These are phyloP conservation scores for Epicoccum nigrum DNA, from an alignment of 2,329 filamentous ascomycete species.

Conservation along the genomic window DNA sequence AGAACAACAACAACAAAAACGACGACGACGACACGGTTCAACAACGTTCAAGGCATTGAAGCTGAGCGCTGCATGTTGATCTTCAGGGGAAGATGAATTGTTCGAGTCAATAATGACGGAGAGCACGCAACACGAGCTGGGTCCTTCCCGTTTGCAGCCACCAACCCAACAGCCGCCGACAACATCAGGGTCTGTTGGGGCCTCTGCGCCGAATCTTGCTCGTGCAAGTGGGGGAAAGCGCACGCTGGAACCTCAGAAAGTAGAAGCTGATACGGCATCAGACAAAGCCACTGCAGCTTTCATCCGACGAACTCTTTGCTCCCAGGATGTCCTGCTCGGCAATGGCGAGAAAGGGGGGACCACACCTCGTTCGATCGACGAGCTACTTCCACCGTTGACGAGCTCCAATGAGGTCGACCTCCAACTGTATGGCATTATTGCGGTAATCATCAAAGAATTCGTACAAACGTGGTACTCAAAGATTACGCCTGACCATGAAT, in stretches of 20 bases:
- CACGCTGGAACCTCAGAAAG: constrained; percentile 29
- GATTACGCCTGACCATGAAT: constrained; percentile 87
- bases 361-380: constrained; percentile 73
- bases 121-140: constrained; percentile 29
- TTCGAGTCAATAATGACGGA: constrained; percentile 34
- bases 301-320: constrained; percentile 82
- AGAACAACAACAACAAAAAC: too few relatives aligned
- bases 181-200: constrained; percentile 16
- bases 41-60: constrained; percentile 8
- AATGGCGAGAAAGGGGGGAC: constrained; percentile 60
- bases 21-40: not conserved
- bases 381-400: constrained; percentile 86
- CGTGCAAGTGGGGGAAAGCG: constrained; percentile 27
- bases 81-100: constrained; percentile 22
- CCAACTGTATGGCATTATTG: constrained; percentile 89
- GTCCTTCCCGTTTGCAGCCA: constrained; percentile 31
- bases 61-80: constrained; percentile 21
- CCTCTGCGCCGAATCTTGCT: constrained; percentile 20
- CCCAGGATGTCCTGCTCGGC: constrained; percentile 61
- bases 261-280: constrained; percentile 58
- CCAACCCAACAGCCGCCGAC: constrained; percentile 25
- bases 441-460: constrained; percentile 87
- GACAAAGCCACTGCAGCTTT: constrained; percentile 81
- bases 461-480: constrained; percentile 92
- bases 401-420: constrained; percentile 93